phyloP scores from a whole-genome alignment of 2,329 filamentous ascomycete species.

The Botrytis pseudocinerea region DNA sequence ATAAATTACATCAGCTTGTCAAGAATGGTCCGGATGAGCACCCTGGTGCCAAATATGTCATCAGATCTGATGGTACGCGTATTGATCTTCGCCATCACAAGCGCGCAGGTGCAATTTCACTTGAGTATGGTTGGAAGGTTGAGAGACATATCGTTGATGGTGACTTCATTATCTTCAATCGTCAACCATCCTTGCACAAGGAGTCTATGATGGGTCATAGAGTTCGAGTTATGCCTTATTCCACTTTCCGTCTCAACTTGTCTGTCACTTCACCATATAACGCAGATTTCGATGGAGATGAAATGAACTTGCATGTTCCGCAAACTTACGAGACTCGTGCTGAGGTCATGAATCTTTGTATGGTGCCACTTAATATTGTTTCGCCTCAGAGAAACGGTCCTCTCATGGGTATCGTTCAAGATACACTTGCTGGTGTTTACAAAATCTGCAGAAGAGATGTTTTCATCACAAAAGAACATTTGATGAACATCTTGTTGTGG shows the following conservation, averaged over 20 bases:
- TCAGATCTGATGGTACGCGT: conserved; percentile 87
- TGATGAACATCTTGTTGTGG: conserved; percentile 98
- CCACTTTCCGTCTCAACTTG: conserved; percentile 94
- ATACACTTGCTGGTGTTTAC: conserved; percentile 94
- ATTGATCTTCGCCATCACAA: conserved; percentile 95
- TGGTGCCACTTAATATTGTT: conserved; percentile 98
- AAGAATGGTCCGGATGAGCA: conserved; percentile 93
- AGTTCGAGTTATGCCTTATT: conserved; percentile 97
- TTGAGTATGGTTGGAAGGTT: conserved; percentile 98
- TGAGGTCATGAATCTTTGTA: conserved; percentile 89
- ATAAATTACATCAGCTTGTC: conserved; percentile 84
- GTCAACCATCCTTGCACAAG: conserved; percentile 98
- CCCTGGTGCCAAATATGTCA: conserved; percentile 94
- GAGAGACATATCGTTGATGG: conserved; percentile 95
- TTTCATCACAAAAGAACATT: conserved; percentile 84
- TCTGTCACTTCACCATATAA: conserved; percentile 99
- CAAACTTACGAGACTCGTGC: conserved; percentile 96
- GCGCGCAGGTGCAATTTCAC: conserved; percentile 74
- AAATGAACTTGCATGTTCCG: conserved; percentile 99
- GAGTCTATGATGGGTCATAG: conserved; percentile 99
- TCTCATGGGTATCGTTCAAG: conserved; percentile 99
- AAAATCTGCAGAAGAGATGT: conserved; percentile 93
- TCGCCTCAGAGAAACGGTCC: conserved; percentile 96
- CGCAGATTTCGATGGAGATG: conserved; percentile 98
- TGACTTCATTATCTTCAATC: conserved; percentile 99